Evolutionary conservation across 345 rosid species (phyloP), one percentile per base, ranked within the genome.

Genomic region (Bruguiera gymnorhiza): DNA sequence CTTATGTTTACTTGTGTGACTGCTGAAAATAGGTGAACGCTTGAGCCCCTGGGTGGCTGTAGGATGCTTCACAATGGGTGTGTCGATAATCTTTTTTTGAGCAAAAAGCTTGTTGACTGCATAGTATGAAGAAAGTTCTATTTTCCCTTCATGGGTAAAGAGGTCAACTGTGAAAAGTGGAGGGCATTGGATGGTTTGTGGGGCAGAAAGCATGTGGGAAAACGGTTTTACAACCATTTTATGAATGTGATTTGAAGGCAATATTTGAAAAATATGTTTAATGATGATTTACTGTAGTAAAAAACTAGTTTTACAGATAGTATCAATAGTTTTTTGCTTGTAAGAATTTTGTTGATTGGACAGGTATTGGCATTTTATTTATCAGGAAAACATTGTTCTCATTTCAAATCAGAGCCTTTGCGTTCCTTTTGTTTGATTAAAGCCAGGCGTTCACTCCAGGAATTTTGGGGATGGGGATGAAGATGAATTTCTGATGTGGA

Each of bases 31-130:
- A 89, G 99, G 99, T 75, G 98, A 92, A 78, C 91, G 96, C 50
- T 81, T 90, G 81, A 96, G 97, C 75, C 96, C 98, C 6, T 96
- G 98, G 99, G 86, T 96, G 72, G 88, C 96, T 6, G 81, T 72
- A 8, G 98, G 99, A 65, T 96, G 99, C 88, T 86, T 96, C 74
- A 70, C 84, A 27, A 90, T 90, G 97, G 99, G 97, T 8, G 73
- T 95, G 43, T 95, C 94, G 0, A 87, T 91, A 66, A 82, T 92
- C 69, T 92, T 92, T 81, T 95, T 95, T 84, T 95, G 78, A 86
- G 62, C 32, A 53, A 75, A 30, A 60, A 70, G 5, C 36, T 15
- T 68, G 60, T 26, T 77, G 62, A 60, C 10, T 61, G 16, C 51
- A n/a, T 66, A 53, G 69, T 67, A 16, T 30, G 70, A 73, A 68